phyloP scores from a whole-genome alignment of 192 early-diverging fungal genomes.

The Gaertneriomyces sp. region DNA sequence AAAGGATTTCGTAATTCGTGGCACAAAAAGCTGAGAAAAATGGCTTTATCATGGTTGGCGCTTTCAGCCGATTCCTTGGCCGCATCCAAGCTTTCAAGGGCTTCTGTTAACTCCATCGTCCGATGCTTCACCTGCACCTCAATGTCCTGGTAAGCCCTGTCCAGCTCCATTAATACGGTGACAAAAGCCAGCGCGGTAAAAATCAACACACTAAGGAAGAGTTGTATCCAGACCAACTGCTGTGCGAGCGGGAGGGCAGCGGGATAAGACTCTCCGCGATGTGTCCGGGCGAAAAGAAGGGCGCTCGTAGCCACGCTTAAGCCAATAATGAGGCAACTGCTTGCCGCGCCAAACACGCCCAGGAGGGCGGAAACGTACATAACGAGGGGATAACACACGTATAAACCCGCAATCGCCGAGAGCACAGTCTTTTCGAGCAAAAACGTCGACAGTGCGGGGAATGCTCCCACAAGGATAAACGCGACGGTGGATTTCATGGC shows the following conservation, averaged over 20 bases:
- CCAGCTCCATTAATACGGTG: slow-evolving; percentile 6
- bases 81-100: slow-evolving; percentile 8
- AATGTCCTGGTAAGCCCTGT: slow-evolving; percentile 6
- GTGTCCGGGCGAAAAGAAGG: neutral
- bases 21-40: slow-evolving; percentile 28
- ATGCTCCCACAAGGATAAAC: neutral
- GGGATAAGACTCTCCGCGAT: neutral
- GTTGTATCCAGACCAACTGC: slow-evolving; percentile 20
- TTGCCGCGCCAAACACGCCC: slow-evolving; percentile 15
- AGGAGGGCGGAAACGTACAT: slow-evolving; percentile 8
- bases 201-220: slow-evolving; percentile 18
- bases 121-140: slow-evolving; percentile 7
- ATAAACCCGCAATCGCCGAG: slow-evolving; percentile 11
- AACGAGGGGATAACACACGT: slow-evolving; percentile 16
- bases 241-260: neutral
- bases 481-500: neutral
- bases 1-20: slow-evolving; percentile 37
- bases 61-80: slow-evolving; percentile 17
- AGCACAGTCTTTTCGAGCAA: neutral
- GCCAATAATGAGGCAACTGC: neutral
- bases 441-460: neutral
- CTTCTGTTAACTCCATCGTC: slow-evolving; percentile 13
- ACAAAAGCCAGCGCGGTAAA: slow-evolving; percentile 19
- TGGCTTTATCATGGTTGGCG: slow-evolving; percentile 11
- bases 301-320: slow-evolving; percentile 3